Percentiles rank a stretch among this genome's conserved stretches.
phyloP scores from a whole-genome alignment of 352 stramenopile species.

The Pythium grandisporangium region DNA sequence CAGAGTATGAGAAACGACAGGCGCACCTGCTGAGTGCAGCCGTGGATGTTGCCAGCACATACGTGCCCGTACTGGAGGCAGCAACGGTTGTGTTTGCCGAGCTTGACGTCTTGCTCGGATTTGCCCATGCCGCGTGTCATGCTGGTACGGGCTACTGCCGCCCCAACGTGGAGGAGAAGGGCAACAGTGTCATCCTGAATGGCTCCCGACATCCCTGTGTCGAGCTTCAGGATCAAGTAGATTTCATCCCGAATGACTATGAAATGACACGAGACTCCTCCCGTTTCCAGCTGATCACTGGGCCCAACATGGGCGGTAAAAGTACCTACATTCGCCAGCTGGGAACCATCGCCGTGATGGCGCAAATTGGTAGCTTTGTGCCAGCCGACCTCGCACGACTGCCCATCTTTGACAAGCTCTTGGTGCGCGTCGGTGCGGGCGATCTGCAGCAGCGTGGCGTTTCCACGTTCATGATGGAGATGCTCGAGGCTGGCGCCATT shows the following conservation, averaged over 20 bases:
- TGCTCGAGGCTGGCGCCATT: conserved; percentile 97
- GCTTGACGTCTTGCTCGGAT: conserved; percentile 92
- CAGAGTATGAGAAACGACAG: conserved; percentile 91
- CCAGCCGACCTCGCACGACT: conserved; percentile 88
- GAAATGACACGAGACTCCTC: conserved; percentile 72
- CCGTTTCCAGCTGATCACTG: conserved; percentile 95
- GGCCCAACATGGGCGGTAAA: conserved; percentile 99
- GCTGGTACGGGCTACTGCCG: conserved; percentile 76
- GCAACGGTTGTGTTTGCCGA: conserved; percentile 82
- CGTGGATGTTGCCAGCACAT: conserved; percentile 93
- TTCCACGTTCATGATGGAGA: conserved; percentile 99
- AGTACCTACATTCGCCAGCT: conserved; percentile 98
- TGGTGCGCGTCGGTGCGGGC: conserved; percentile 95
- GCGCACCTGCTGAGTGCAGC: conserved; percentile 86
- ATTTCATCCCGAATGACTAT: conserved; percentile 99
- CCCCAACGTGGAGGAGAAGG: conserved; percentile 43
- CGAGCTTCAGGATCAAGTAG: conserved; percentile 93
- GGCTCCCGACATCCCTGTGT: conserved; percentile 95
- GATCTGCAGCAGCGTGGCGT: conserved; percentile 96
- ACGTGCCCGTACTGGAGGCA: conserved; percentile 93
- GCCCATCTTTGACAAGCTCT: conserved; percentile 93
- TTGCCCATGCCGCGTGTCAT: conserved; percentile 93
- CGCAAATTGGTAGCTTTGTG: conserved; percentile 97
- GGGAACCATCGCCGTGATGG: conserved; percentile 93
- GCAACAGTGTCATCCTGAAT: conserved; percentile 59